phyloP scores from a whole-genome alignment of 169 alveolate genomes.

The Perkinsus olseni region DNA sequence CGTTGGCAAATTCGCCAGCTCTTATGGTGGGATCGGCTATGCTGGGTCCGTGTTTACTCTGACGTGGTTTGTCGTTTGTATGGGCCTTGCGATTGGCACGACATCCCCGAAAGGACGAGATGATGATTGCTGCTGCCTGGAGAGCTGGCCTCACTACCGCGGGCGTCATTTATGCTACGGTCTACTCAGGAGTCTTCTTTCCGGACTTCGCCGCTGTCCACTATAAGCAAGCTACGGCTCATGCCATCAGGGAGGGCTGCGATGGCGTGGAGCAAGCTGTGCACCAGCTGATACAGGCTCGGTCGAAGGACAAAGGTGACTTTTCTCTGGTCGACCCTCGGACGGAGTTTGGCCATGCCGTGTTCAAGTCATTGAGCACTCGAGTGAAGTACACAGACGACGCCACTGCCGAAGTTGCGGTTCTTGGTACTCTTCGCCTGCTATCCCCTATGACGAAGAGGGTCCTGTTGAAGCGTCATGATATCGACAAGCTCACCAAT shows the following conservation, averaged over 20 bases:
- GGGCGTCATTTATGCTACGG: background rate
- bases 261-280: background rate
- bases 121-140: background rate
- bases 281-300: background rate
- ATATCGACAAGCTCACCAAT: background rate
- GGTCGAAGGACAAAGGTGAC: background rate
- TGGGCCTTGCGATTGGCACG: background rate
- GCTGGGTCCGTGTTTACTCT: background rate
- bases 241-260: background rate
- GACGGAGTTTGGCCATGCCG: background rate
- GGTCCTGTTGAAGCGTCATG: background rate
- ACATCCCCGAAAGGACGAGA: background rate
- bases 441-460: background rate
- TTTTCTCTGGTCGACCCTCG: background rate
- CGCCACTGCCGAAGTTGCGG: background rate
- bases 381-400: background rate
- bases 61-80: background rate
- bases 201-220: background rate
- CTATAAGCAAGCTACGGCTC: background rate
- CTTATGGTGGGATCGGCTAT: background rate
- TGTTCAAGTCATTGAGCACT: background rate
- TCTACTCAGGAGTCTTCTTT: background rate
- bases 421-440: background rate
- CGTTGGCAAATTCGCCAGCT: background rate
- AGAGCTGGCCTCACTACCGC: background rate